Evolutionary conservation across 352 stramenopile species (phyloP).

Genomic region (Pythium plurisporium): DNA sequence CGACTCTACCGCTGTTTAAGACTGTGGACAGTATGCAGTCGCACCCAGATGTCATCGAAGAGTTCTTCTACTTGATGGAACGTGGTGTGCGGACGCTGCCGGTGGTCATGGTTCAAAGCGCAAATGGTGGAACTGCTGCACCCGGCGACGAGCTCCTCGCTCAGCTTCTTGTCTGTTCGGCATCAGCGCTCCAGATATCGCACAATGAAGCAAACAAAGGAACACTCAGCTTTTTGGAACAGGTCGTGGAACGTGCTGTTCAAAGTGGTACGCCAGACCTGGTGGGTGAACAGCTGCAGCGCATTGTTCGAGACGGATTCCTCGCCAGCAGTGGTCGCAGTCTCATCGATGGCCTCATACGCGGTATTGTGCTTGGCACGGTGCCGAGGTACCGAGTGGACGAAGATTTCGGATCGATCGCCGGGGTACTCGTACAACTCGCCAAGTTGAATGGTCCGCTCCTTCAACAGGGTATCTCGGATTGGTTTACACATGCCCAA

Average conservation of each 20-base stretch:
- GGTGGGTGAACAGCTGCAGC: constrained; percentile 18
- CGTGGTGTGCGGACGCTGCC: constrained; percentile 85
- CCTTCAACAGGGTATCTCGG: constrained; percentile 51
- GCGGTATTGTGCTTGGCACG: constrained; percentile 56
- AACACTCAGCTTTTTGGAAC: constrained; percentile 91
- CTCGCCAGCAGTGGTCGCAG: constrained; percentile 23
- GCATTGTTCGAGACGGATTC: constrained; percentile 25
- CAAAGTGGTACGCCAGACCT: constrained; percentile 11
- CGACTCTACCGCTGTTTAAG: constrained; percentile 85
- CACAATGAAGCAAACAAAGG: constrained; percentile 94
- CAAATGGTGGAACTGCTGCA: neutral
- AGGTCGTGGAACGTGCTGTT: constrained; percentile 29
- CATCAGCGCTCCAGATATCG: constrained; percentile 85
- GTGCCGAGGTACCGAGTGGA: constrained; percentile 64
- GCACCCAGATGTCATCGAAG: constrained; percentile 93
- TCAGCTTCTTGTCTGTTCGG: constrained; percentile 80
- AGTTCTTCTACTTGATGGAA: constrained; percentile 95
- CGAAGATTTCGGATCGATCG: constrained; percentile 75
- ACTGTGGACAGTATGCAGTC: constrained; percentile 45
- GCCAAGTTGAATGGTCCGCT: constrained; percentile 56
- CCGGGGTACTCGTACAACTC: constrained; percentile 64
- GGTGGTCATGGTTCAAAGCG: constrained; percentile 48
- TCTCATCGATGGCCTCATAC: constrained; percentile 59
- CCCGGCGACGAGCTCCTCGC: constrained; percentile 48
- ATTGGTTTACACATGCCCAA: constrained; percentile 63